Base-by-base conservation (phyloP, 371 early-diverging fungal genomes). In the Mortierella sp. region DNA sequence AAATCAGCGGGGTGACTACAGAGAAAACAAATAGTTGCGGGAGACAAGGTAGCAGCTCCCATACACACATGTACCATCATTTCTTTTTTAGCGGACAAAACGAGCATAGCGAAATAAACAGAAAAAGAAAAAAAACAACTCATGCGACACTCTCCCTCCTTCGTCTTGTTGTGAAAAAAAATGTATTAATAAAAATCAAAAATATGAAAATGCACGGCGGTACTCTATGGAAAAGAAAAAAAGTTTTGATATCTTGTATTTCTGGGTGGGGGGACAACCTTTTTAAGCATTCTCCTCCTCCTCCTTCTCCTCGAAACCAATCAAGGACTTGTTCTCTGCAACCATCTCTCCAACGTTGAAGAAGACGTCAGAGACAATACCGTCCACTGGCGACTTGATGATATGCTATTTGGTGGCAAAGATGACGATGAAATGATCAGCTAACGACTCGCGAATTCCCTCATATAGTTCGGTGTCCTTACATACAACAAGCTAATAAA, bases 331-430 rank as follows among this genome's bases (percentile, higher is more conserved):
- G 83, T 96, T 96, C 83, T 98, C 97, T 3, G 91, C 95, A 35
- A 98, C 99, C 77, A 98, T 88, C 49, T 98, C 97, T 46, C 98
- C 99, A 2, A 96, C 95, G 51, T 87, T 91, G 88, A 94, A 97
- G 79, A 92, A 89, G 32, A 98, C 93, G 76, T 94, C 91, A 68
- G 93, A 91, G 72, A 98, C 89, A 6, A 90, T 91, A 46, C 97
- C 99, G 35, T 92, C 91, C 48, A 89, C 79, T 6, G 98, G 98
- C 6, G 98, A 94, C 88, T 94, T 95, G 81, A 99, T 95, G 68
- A 96, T 93, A 80, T 99, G 98, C 91, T 90, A 75, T 49, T 32
- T 18, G 49, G 82, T 68, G 41, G 11, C 18, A 58, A 77, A n/a
- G 75, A 41, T 27, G 44, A 71, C 0, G 35, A 51, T 54, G 54